Percentiles rank a stretch among this genome's conserved stretches.
These are phyloP conservation scores for Ensete ventricosum DNA, from an alignment of 176 grass and related monocot genomes.

Conservation along the genomic window DNA sequence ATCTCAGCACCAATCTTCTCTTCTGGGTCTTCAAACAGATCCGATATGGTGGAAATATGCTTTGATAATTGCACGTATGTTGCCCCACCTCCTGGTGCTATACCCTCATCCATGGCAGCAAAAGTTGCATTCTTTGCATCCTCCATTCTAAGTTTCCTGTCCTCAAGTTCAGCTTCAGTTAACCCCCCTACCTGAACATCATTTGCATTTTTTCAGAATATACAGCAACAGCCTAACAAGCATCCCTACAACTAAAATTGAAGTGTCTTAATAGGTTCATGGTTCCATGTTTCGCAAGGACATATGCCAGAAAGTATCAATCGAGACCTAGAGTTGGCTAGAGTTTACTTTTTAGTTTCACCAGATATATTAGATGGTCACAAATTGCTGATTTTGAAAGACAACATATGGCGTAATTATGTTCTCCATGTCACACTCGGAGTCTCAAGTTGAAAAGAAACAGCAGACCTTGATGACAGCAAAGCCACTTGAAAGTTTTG, in stretches of 20 bases:
- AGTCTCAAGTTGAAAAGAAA: background rate
- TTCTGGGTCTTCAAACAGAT: constrained; percentile 55
- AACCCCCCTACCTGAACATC: constrained; percentile 72
- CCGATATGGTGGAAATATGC: constrained; percentile 53
- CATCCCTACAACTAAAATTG: background rate
- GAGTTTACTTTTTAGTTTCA: background rate
- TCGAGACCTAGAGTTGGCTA: background rate
- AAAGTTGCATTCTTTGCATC: constrained; percentile 97
- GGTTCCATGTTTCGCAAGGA: background rate
- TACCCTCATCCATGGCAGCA: constrained; percentile 88
- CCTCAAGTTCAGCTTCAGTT: constrained; percentile 90
- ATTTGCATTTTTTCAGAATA: constrained; percentile 25
- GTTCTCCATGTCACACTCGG: background rate
- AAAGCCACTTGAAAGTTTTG: constrained; percentile 79
- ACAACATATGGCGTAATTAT: background rate
- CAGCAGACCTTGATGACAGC: constrained; percentile 72
- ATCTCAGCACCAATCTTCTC: constrained; percentile 90
- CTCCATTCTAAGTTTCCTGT: constrained; percentile 86
- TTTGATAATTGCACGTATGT: constrained; percentile 71
- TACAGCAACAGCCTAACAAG: constrained; percentile 5
- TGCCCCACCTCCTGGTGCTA: constrained; percentile 72
- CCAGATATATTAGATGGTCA: background rate
- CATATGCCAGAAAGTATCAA: background rate
- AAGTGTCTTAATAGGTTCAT: background rate
- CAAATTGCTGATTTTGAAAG: background rate